Base-by-base conservation (phyloP, 306 rosid genomes). In the Dalbergia cultrata region DNA sequence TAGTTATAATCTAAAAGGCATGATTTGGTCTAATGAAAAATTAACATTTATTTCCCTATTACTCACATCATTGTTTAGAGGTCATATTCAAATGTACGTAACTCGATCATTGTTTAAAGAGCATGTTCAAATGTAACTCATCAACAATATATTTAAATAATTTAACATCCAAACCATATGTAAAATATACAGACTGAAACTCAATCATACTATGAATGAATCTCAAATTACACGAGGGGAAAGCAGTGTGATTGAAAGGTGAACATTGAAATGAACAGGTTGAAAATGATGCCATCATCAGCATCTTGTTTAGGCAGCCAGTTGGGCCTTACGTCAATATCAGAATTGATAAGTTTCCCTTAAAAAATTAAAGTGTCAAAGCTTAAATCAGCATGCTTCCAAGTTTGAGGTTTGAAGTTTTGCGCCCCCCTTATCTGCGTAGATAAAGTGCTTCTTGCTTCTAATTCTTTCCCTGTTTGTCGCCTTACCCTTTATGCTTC, bases 301-400 rank as follows among this genome's bases (percentile, higher is more conserved):
- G 57, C 17, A 13, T 22, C 39, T 1, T 1, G 39, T 22, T 61
- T 61, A 61, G 35, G 67, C 67, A 10, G 18, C 43, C 41, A 13
- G 10, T 12, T 62, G 43, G 41, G 44, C 37, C 41, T 31, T 14
- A 33, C 67, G 44, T 62, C 67, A 62, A 62, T 11, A 13, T 13
- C 67, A 33, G 67, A n/a, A 22, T 13, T 62, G 18, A 33, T 61
- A 16, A 12, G 41, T 33, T 62, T 33, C 67, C 9, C 43, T 62
- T 62, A 12, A 62, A 33, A 62, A 7, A 31, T 62, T 13, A 22
- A 33, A 31, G 43, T 44, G 19, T 62, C 43, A 54, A 54, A 54
- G 60, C 60, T 54, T 54, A 54, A 62, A 62, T 16, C 67, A 62
- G 67, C 67, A 31, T 62, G 31, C 67, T 62, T 62, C 44, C 67